A percentile compares a stretch with the other conserved stretches of the same genome.
phyloP scores from a whole-genome alignment of 257 asterid genomes.

The Haberlea rhodopensis region DNA sequence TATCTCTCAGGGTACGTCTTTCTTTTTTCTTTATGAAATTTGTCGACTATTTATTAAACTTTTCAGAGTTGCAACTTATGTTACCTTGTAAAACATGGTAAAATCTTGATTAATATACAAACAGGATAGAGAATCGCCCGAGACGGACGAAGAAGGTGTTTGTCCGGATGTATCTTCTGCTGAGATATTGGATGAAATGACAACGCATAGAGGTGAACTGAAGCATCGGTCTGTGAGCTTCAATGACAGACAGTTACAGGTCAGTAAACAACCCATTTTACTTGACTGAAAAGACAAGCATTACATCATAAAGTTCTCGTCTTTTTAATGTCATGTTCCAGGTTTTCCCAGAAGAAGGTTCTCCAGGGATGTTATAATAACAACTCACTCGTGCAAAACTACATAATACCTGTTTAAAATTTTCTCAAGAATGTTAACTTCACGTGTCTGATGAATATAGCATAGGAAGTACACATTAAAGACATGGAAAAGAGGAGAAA shows the following conservation, averaged over 20 bases:
- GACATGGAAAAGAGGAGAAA: neutral
- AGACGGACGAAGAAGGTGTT: slow-evolving; percentile 26
- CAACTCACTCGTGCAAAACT: neutral
- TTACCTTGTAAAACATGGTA: neutral
- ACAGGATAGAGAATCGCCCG: slow-evolving; percentile 23
- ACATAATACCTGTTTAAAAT: neutral
- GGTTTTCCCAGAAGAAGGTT: neutral
- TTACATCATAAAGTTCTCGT: neutral
- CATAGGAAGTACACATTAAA: neutral
- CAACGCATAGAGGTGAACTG: slow-evolving; percentile 60
- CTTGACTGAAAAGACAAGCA: neutral
- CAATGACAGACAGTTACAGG: slow-evolving; percentile 19
- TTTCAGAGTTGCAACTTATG: neutral
- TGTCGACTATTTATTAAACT: neutral
- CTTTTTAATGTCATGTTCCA: neutral
- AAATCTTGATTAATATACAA: slow-evolving; percentile 23
- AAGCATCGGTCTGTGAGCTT: slow-evolving; percentile 44
- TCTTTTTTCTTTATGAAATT: neutral
- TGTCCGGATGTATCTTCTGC: slow-evolving; percentile 40
- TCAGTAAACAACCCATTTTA: neutral
- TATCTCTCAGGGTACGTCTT: slow-evolving; percentile 35
- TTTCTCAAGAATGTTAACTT: neutral
- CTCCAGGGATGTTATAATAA: neutral
- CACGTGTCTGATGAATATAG: neutral
- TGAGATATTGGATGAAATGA: slow-evolving; percentile 56